Evolutionary conservation across 2,329 filamentous ascomycete genomes (phyloP).

Genomic region (Pyrenochaeta sp.): DNA sequence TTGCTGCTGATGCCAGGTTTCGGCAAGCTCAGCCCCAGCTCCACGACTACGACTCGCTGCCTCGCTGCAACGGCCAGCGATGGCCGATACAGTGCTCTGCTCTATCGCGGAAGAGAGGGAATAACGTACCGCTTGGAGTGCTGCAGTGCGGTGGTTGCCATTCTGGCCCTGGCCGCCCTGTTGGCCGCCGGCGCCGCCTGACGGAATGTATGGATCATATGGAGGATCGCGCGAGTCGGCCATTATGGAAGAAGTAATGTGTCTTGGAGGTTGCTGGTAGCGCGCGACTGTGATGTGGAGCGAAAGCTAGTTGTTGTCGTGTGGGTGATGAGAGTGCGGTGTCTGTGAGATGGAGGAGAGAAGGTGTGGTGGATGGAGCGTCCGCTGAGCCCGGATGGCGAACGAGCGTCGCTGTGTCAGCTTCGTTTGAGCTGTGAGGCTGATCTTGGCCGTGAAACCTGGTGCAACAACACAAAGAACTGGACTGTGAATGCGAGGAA

Average conservation of each 20-base stretch:
- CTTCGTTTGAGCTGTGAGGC: constrained; percentile 43
- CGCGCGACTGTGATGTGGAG: constrained; percentile 29
- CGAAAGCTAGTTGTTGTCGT: constrained; percentile 23
- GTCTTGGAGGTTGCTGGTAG: constrained; percentile 13
- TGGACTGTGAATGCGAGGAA: constrained; percentile 5
- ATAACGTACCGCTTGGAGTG: constrained; percentile 78
- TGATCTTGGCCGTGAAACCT: constrained; percentile 37
- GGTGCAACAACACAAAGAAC: constrained; percentile 23
- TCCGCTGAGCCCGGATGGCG: constrained; percentile 25
- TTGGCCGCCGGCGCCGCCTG: constrained; percentile 61
- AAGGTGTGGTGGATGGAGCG: constrained; percentile 26
- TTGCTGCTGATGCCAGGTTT: constrained; percentile 20
- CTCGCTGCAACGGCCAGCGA: constrained; percentile 4
- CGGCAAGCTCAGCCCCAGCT: constrained; percentile 14
- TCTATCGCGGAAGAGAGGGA: background rate
- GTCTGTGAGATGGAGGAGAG: constrained; percentile 29
- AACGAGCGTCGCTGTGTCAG: constrained; percentile 35
- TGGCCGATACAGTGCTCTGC: constrained; percentile 9
- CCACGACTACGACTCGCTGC: constrained; percentile 8
- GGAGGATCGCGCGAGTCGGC: constrained; percentile 66
- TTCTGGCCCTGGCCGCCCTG: constrained; percentile 57
- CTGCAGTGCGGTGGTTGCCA: constrained; percentile 72
- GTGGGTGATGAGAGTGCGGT: constrained; percentile 33
- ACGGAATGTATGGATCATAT: constrained; percentile 90
- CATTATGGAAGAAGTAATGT: constrained; percentile 53